phyloP scores from a whole-genome alignment of 2,329 filamentous ascomycete species.

The Cordyceps cicadae region DNA sequence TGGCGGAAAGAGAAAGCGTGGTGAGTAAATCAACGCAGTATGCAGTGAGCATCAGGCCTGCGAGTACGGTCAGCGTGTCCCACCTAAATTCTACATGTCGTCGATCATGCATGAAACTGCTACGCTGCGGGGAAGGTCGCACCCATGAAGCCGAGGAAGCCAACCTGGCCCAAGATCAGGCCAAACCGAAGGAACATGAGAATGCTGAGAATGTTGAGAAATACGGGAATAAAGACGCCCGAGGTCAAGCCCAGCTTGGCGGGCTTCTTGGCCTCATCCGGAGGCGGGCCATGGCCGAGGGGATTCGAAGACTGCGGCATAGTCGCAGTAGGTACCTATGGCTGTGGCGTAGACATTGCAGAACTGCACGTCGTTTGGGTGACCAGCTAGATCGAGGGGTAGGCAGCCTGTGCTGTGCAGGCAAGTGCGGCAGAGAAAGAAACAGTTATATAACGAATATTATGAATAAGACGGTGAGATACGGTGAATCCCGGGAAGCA shows the following conservation, averaged over 20 bases:
- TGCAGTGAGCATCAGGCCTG: constrained; percentile 64
- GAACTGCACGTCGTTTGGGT: not conserved
- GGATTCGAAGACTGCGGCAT: constrained; percentile 1
- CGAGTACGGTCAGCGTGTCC: not conserved
- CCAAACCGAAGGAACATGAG: constrained; percentile 89
- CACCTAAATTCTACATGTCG: not conserved
- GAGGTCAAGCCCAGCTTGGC: constrained; percentile 68
- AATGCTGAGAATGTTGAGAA: constrained; percentile 80
- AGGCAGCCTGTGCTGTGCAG: not conserved
- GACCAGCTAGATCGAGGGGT: not conserved
- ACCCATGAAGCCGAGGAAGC: constrained; percentile 73
- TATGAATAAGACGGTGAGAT: not conserved
- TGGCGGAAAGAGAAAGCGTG: constrained; percentile 76
- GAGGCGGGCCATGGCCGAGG: not conserved
- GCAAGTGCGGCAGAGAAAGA: not conserved
- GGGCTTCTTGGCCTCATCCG: constrained; percentile 31
- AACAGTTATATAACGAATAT: not conserved
- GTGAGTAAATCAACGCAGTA: constrained; percentile 79
- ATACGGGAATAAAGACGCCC: constrained; percentile 82
- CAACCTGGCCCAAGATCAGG: constrained; percentile 72
- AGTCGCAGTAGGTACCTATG: not conserved
- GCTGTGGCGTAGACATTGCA: not conserved
- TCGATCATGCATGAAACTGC: not conserved
- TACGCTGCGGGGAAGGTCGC: constrained; percentile 21
- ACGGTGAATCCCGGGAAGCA: not conserved